Evolutionary conservation across 2,329 filamentous ascomycete species (phyloP).

Genomic region (Ramularia endophylla): DNA sequence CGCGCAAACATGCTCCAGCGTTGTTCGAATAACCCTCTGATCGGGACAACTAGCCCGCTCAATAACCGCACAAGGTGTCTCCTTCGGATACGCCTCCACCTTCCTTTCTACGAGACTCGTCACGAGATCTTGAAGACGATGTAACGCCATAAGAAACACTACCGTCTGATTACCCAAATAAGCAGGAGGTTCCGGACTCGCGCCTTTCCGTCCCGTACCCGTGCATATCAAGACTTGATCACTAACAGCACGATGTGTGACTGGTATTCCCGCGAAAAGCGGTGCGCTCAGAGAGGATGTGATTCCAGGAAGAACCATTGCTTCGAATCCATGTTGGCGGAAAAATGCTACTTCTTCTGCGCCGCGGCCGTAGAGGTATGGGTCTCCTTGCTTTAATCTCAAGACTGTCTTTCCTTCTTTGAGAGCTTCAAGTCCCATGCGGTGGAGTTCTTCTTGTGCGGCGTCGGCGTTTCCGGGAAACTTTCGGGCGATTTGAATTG

Average conservation of each 20-base stretch:
- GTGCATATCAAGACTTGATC: conserved; percentile 97
- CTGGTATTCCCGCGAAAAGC: conserved; percentile 79
- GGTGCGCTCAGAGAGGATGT: conserved; percentile 84
- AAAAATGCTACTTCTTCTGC: conserved; percentile 91
- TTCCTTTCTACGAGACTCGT: conserved; percentile 56
- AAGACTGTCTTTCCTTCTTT: conserved; percentile 71
- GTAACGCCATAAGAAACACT: conserved; percentile 92
- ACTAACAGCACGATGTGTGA: conserved; percentile 81
- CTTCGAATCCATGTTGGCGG: conserved; percentile 59
- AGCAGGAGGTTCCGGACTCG: conserved; percentile 71
- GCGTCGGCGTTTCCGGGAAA: conserved; percentile 95
- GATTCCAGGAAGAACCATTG: conserved; percentile 75
- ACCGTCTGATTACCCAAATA: conserved; percentile 74
- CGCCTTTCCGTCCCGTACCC: conserved; percentile 87
- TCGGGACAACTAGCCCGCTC: conserved; percentile 92
- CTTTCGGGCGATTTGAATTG: conserved; percentile 88
- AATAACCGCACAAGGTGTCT: conserved; percentile 86
- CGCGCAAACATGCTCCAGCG: conserved; percentile 67
- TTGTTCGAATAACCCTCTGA: conserved; percentile 86
- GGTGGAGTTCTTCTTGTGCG: conserved; percentile 83
- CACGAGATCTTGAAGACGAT: conserved; percentile 71
- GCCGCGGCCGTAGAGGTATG: conserved; percentile 91
- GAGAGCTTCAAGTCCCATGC: conserved; percentile 66
- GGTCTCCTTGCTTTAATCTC: conserved; percentile 91
- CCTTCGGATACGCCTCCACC: conserved; percentile 43